Evolutionary conservation across 495 filamentous ascomycete genomes (phyloP).

Genomic region (Neurospora terricola): DNA sequence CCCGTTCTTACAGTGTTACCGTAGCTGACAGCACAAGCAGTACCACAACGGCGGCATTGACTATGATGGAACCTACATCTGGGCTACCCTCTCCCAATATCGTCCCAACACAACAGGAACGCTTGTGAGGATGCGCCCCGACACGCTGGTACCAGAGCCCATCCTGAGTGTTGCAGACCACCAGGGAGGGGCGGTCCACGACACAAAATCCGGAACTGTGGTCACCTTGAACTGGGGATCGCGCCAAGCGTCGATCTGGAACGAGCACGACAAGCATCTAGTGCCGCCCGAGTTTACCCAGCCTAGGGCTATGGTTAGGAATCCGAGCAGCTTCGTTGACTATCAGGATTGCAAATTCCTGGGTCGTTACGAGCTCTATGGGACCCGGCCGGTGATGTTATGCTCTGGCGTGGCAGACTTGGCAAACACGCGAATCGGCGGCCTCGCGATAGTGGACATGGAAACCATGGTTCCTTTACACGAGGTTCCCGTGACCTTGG

Average conservation of each 20-base stretch:
- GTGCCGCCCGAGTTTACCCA: slow-evolving; percentile 16
- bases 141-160: slow-evolving; percentile 15
- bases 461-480: slow-evolving; percentile 23
- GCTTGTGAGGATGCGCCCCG: slow-evolving; percentile 22
- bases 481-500: slow-evolving; percentile 27
- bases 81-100: slow-evolving; percentile 26
- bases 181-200: slow-evolving; percentile 26
- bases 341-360: slow-evolving; percentile 35
- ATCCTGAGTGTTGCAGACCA: slow-evolving; percentile 23
- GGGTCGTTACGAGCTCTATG: slow-evolving; percentile 14
- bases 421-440: slow-evolving; percentile 19
- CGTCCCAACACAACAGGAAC: slow-evolving; percentile 29
- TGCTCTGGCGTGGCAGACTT: slow-evolving; percentile 25
- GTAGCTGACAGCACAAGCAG: neutral
- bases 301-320: slow-evolving; percentile 9
- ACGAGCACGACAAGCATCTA: slow-evolving; percentile 13
- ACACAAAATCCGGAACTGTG: slow-evolving; percentile 15
- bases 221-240: slow-evolving; percentile 28
- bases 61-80: slow-evolving; percentile 32
- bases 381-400: slow-evolving; percentile 22
- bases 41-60: slow-evolving; percentile 31
- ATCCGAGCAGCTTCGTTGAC: slow-evolving; percentile 24
- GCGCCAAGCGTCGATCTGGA: slow-evolving; percentile 23
- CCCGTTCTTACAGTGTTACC: neutral
- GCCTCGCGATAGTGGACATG: slow-evolving; percentile 27